A percentile compares a stretch with the other conserved stretches of the same genome.
Evolutionary conservation across 225 moss, liverwort and hornwort genomes (phyloP).

Genomic region (Rhytidiadelphus loreus): DNA sequence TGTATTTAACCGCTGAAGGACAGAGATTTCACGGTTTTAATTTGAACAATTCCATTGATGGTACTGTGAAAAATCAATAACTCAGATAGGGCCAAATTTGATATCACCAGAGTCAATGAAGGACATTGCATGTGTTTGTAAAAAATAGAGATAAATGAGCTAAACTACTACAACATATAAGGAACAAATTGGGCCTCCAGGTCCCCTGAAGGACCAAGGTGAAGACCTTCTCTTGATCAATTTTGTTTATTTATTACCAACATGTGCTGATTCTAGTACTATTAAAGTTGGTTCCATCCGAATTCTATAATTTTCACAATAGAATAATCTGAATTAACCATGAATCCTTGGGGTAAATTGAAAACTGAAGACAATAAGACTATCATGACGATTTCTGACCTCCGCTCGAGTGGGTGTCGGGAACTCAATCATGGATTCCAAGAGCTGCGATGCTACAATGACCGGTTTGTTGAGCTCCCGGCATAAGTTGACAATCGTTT

Average conservation of each 20-base stretch:
- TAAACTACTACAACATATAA: neutral
- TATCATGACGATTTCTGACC: slow-evolving; percentile 23
- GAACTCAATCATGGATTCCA: slow-evolving; percentile 98
- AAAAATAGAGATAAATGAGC: neutral
- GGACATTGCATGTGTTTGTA: neutral
- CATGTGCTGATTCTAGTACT: neutral
- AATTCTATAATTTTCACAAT: neutral
- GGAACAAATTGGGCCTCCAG: neutral
- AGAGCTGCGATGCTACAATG: slow-evolving; percentile 92
- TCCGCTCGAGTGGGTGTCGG: slow-evolving; percentile 98
- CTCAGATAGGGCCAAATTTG: neutral
- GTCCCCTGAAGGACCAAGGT: neutral
- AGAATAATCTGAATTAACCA: neutral
- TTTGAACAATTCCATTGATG: neutral
- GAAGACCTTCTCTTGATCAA: neutral
- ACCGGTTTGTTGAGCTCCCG: slow-evolving; percentile 93
- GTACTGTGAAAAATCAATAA: neutral
- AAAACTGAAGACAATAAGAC: neutral
- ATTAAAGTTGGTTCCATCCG: neutral
- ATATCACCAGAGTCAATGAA: neutral
- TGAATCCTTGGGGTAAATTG: no score
- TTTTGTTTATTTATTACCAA: neutral
- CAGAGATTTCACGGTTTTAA: neutral
- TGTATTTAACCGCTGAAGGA: neutral
- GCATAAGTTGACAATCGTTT: slow-evolving; percentile 67